Evolutionary conservation across 208 protist genomes (phyloP).

Genomic region (Acanthamoeba culbertsoni): DNA sequence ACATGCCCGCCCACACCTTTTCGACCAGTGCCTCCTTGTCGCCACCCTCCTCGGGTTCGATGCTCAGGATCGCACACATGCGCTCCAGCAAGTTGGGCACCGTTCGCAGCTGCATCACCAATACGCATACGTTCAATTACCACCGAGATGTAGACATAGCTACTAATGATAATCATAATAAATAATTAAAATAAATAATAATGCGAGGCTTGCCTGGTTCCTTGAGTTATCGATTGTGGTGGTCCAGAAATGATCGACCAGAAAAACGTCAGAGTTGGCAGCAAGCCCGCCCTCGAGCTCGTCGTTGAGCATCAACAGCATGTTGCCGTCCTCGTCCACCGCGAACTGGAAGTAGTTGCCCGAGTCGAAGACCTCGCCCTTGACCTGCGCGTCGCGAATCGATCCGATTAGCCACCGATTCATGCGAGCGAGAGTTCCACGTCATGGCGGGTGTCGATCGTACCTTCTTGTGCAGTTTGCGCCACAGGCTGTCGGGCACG

Average conservation of each 20-base stretch:
- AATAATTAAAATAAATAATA: too few relatives aligned
- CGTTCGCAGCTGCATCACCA: background rate
- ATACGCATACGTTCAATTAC: background rate
- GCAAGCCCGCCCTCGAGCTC: background rate
- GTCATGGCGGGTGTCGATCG: too few relatives aligned
- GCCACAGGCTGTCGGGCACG: slow-evolving; percentile 39
- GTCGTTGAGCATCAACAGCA: background rate
- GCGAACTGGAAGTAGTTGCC: slow-evolving; percentile 56
- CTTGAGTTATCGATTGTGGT: slow-evolving; percentile 7
- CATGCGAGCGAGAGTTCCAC: too few relatives aligned
- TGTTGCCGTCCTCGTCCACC: slow-evolving; percentile 34
- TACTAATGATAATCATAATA: background rate
- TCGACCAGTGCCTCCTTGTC: slow-evolving; percentile 6
- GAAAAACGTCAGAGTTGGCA: background rate
- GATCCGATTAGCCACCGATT: background rate
- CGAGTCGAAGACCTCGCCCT: slow-evolving; percentile 49
- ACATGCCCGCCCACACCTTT: slow-evolving; percentile 50
- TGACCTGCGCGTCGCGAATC: background rate
- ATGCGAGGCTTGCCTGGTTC: background rate
- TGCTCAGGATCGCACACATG: background rate
- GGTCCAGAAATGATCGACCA: slow-evolving; percentile 53
- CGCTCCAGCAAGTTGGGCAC: slow-evolving; percentile 22
- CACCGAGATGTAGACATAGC: too few relatives aligned
- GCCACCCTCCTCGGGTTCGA: background rate
- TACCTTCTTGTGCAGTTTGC: slow-evolving; percentile 11